phyloP scores from a whole-genome alignment of 139 green algal genomes.

The Chlorella sorokiniana region DNA sequence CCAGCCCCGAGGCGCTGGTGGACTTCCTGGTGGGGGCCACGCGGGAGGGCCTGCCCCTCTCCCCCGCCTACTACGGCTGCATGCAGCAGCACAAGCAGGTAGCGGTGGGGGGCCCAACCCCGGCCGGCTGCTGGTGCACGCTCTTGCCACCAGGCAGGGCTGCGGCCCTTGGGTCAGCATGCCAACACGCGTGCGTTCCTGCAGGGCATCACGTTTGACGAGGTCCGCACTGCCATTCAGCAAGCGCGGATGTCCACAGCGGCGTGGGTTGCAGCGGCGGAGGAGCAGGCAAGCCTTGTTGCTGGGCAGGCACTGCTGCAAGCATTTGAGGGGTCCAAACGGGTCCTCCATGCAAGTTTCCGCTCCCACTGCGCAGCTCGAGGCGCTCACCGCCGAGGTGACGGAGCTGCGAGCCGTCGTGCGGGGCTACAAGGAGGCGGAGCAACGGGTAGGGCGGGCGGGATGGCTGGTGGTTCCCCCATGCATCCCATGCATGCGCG shows the following conservation, averaged over 20 bases:
- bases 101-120: neutral
- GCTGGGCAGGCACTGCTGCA: no score
- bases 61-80: constrained; percentile 23
- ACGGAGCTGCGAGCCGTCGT: constrained; percentile 3
- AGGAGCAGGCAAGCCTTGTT: constrained; percentile 16
- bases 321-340: no score
- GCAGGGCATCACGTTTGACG: constrained; percentile 28
- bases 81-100: constrained; percentile 2
- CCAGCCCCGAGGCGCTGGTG: neutral
- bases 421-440: constrained; percentile 4
- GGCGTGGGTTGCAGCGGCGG: neutral
- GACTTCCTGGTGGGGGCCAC: constrained; percentile 20
- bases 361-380: neutral
- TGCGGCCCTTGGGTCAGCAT: neutral
- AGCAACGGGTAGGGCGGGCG: constrained; percentile 4
- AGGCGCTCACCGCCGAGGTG: neutral
- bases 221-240: constrained; percentile 5
- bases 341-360: neutral
- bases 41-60: neutral
- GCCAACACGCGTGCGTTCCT: neutral
- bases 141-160: neutral
- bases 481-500: neutral
- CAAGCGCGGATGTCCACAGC: constrained; percentile 23
- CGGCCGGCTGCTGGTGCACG: neutral
- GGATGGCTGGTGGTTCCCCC: neutral